These are phyloP conservation scores for Glycine latifolia DNA, from an alignment of 306 rosid species.

Conservation along the genomic window DNA sequence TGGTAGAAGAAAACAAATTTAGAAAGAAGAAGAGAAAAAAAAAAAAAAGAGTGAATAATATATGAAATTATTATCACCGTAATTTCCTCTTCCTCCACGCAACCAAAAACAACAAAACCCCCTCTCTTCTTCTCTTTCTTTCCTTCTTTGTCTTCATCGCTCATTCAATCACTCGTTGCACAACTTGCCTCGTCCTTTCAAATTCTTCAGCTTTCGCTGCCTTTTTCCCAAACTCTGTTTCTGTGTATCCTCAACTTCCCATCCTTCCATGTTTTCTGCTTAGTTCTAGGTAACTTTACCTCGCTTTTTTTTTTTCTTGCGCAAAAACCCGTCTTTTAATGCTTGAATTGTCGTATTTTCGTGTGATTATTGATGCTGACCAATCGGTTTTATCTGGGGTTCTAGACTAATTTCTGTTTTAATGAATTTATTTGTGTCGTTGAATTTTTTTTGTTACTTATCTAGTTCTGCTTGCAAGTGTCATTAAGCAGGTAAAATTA, in stretches of 20 bases:
- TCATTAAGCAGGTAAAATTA: background rate
- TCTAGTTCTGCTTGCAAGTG: background rate
- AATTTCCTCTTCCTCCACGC: slow-evolving; percentile 61
- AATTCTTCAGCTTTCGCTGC: slow-evolving; percentile 37
- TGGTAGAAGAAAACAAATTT: background rate
- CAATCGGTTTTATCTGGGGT: background rate
- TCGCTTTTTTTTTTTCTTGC: background rate
- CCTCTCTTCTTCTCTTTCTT: slow-evolving; percentile 26
- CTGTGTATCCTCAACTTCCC: background rate
- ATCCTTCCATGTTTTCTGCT: background rate
- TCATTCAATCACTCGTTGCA: background rate
- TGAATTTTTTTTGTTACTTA: background rate
- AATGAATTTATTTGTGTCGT: slow-evolving; percentile 24
- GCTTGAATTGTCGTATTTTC: background rate
- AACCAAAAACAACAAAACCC: slow-evolving; percentile 35
- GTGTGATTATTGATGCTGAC: background rate
- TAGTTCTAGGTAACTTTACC: background rate
- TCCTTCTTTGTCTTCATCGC: slow-evolving; percentile 33
- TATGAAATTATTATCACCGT: slow-evolving; percentile 1
- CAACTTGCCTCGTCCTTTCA: slow-evolving; percentile 34
- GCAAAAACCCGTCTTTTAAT: background rate
- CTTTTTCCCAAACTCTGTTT: background rate
- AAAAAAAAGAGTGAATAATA: background rate
- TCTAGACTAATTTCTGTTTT: slow-evolving; percentile 17
- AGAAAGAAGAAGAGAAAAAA: background rate